phyloP scores from a whole-genome alignment of 805 yeast genomes.

The Osmozyma mogii region DNA sequence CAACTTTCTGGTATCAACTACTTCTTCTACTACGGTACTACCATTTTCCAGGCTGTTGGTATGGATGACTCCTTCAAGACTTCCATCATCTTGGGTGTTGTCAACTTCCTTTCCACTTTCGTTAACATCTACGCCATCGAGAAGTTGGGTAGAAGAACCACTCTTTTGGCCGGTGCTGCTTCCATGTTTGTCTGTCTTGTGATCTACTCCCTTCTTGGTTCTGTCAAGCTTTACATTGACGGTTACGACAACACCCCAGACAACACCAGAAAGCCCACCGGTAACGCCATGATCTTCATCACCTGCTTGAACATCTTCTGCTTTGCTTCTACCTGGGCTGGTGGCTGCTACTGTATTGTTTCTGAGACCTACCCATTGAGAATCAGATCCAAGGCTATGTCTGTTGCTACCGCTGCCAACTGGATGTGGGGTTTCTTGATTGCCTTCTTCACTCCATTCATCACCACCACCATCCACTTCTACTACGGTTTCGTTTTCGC shows the following conservation, averaged over 20 bases:
- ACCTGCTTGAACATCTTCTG: slow-evolving; percentile 58
- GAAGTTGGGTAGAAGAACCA: slow-evolving; percentile 44
- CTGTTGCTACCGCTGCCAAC: slow-evolving; percentile 56
- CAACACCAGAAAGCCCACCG: slow-evolving; percentile 40
- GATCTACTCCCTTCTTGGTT: slow-evolving; percentile 55
- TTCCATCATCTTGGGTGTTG: slow-evolving; percentile 46
- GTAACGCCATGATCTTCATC: slow-evolving; percentile 55
- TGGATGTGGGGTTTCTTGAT: slow-evolving; percentile 61
- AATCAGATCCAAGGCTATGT: slow-evolving; percentile 56
- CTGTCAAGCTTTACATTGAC: slow-evolving; percentile 24
- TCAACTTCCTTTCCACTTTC: slow-evolving; percentile 49
- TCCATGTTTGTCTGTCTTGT: slow-evolving; percentile 51
- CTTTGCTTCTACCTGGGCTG: slow-evolving; percentile 75
- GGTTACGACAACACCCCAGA: slow-evolving; percentile 12
- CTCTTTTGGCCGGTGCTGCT: slow-evolving; percentile 43
- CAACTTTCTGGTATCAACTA: slow-evolving; percentile 56
- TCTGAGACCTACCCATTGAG: slow-evolving; percentile 64
- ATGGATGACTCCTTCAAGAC: slow-evolving; percentile 47
- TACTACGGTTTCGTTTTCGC: slow-evolving; percentile 59
- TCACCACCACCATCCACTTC: slow-evolving; percentile 55
- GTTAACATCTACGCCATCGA: slow-evolving; percentile 46
- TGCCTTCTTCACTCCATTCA: slow-evolving; percentile 60
- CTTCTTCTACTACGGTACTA: slow-evolving; percentile 55
- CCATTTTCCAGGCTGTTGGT: slow-evolving; percentile 46
- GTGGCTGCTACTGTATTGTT: slow-evolving; percentile 57